Base-by-base conservation (phyloP, 345 rosid species). In the Bruguiera gymnorhiza region DNA sequence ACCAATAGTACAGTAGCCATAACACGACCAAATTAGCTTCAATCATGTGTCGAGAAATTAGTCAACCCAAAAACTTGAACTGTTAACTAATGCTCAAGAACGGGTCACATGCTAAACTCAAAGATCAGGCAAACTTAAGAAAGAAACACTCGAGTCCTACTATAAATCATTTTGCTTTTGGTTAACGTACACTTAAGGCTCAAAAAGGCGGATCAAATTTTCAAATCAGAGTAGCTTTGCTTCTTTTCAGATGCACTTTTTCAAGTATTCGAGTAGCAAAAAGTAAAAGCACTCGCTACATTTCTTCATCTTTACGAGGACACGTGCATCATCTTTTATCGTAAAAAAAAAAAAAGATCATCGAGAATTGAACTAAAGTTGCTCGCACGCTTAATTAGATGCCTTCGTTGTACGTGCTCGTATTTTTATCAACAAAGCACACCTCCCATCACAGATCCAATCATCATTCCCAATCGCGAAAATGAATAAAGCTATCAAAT, bases 371-470 rank as follows among this genome's bases (percentile, higher is more conserved):
- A 24, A 64, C 73, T 51, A 54, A 48, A 20, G 9, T 15, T 34
- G 56, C 46, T 71, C 52, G 57, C 20, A 48, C 30, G 58, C 65
- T 71, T 62, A 30, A 79, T 75, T 69, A 56, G 27, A 20, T 36
- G 27, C 26, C 43, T 66, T 26, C 68, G 50, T n/a, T 68, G 31
- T 29, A 29, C 39, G 68, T 51, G 10, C 56, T 58, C 64, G 68
- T 63, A 23, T 43, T 76, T 54, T 62, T 57, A 69, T 43, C 61
- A 63, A 30, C 57, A 68, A 48, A 62, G 36, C 16, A 52, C 60
- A 67, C 69, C 65, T 65, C 75, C 54, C 58, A 48, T 51, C 36
- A 63, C 66, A 75, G 85, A 82, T 82, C 84, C 67, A 76, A 66
- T 76, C 37, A 67, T 48, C 26, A 54, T 3, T 21, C 15, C 59